Percentiles rank a stretch among this genome's conserved stretches.
These are phyloP conservation scores for Thelephora aurantiotincta DNA, from an alignment of 768 basidiomycete species.

Conservation along the genomic window DNA sequence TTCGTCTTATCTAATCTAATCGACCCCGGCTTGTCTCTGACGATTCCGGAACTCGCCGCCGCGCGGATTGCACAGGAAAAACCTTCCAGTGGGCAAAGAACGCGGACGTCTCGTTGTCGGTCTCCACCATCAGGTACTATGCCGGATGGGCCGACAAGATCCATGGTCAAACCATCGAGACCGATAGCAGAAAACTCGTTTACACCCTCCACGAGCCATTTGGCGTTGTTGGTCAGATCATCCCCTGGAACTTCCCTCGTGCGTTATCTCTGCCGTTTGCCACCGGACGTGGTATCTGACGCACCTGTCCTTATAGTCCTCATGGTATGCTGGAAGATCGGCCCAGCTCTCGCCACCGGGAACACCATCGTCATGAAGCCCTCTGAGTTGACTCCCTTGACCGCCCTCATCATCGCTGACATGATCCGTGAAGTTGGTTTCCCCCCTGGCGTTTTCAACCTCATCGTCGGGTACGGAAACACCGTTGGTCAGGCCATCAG, in stretches of 20 bases:
- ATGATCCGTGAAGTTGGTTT: conserved; percentile 44
- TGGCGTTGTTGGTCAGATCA: conserved; percentile 42
- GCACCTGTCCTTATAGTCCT: conserved; percentile 18
- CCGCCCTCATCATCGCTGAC: conserved; percentile 30
- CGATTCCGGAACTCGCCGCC: neutral
- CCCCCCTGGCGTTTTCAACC: conserved; percentile 50
- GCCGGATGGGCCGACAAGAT: conserved; percentile 88
- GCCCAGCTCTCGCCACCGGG: conserved; percentile 49
- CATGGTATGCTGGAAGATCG: conserved; percentile 49
- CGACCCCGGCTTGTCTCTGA: neutral
- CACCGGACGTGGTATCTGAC: neutral
- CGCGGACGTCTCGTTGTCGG: conserved; percentile 32
- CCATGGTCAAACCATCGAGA: conserved; percentile 63
- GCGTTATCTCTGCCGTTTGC: conserved; percentile 7
- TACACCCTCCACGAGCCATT: conserved; percentile 53
- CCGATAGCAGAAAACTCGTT: conserved; percentile 28
- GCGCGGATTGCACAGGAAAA: conserved; percentile 29
- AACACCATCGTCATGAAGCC: conserved; percentile 51
- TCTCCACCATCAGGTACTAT: conserved; percentile 57
- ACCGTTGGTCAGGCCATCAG: conserved; percentile 44
- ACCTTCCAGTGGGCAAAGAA: conserved; percentile 32
- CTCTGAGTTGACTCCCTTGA: conserved; percentile 49
- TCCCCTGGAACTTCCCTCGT: conserved; percentile 57
- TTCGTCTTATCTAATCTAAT: neutral
- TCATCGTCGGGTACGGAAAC: conserved; percentile 39